phyloP scores from a whole-genome alignment of 352 stramenopile genomes.

The Sclerospora graminicola region DNA sequence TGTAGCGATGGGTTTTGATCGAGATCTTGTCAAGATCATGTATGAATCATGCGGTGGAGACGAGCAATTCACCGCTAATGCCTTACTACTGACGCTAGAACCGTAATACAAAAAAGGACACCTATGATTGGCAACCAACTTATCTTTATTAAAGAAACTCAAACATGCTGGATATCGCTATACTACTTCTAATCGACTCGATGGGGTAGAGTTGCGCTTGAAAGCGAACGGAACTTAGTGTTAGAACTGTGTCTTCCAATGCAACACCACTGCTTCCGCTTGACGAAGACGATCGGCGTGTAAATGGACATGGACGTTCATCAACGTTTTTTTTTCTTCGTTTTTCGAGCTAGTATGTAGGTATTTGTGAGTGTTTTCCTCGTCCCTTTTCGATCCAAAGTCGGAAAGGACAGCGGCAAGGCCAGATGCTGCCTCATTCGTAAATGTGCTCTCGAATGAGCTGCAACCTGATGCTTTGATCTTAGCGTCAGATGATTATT shows the following conservation, averaged over 20 bases:
- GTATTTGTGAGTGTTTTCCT: too few species aligned
- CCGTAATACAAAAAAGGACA: conserved; percentile 1
- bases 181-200: conserved; percentile 7
- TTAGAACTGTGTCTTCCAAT: conserved; percentile 15
- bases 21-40: conserved; percentile 35
- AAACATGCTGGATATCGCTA: conserved; percentile 5
- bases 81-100: conserved; percentile 45
- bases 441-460: too few species aligned
- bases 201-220: neutral
- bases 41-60: conserved; percentile 54
- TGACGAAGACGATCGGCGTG: conserved; percentile 9
- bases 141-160: neutral
- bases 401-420: too few species aligned
- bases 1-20: conserved; percentile 43
- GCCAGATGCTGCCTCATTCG: too few species aligned
- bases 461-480: too few species aligned
- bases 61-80: conserved; percentile 42
- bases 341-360: too few species aligned
- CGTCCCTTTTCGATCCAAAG: too few species aligned
- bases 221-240: conserved; percentile 3
- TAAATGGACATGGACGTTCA: neutral
- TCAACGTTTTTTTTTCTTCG: neutral
- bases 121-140: neutral
- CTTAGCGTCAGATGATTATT: too few species aligned
- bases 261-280: conserved; percentile 5